Conservation (phyloP, 257 asterid species). For the Solanum microdontum region DNA sequence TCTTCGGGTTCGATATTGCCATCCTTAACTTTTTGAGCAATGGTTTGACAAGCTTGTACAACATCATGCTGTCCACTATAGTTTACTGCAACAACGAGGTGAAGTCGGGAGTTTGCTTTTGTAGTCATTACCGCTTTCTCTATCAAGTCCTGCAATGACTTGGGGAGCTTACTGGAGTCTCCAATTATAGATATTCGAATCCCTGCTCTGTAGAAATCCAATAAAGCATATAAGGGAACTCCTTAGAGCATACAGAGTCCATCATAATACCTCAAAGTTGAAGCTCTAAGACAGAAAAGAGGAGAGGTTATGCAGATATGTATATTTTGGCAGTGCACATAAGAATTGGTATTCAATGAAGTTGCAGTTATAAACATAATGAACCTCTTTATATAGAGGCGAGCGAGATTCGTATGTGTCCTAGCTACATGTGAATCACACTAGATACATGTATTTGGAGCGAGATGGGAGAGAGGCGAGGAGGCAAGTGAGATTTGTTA, state of each 20-base stretch:
- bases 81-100: conserved; percentile 40
- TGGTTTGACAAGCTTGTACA: conserved; percentile 32
- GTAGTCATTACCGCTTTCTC: conserved; percentile 18
- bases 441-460: no score
- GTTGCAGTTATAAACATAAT: not conserved
- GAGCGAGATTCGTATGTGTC: no score
- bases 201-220: conserved; percentile 27
- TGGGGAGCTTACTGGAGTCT: conserved; percentile 37
- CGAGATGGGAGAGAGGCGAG: no score
- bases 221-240: not conserved
- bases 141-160: conserved; percentile 19
- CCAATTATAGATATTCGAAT: conserved; percentile 47
- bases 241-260: not conserved
- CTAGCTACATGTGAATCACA: no score
- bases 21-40: conserved; percentile 42
- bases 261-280: not conserved
- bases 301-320: not conserved
- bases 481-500: no score
- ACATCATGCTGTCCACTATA: conserved; percentile 41
- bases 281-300: not conserved
- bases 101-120: conserved; percentile 28
- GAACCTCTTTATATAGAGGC: no score
- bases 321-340: not conserved
- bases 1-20: conserved; percentile 39
- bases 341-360: not conserved